phyloP scores from a whole-genome alignment of 306 rosid species.

The Mimosa pudica region DNA sequence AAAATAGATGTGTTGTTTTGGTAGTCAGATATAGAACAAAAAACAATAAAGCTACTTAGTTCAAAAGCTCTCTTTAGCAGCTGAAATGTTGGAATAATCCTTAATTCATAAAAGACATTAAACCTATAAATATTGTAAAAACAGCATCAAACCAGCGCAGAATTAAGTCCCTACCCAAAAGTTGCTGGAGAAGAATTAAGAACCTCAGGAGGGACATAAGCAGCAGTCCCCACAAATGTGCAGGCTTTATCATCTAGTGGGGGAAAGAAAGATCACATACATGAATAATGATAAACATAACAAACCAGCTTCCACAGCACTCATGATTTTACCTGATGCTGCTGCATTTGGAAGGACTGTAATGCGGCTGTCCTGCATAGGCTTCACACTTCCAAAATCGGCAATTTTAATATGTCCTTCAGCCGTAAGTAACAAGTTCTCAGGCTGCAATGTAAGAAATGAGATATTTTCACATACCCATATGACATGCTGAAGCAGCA shows the following conservation, averaged over 20 bases:
- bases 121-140: constrained; percentile 15
- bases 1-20: constrained; percentile 22
- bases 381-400: constrained; percentile 99
- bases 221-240: constrained; percentile 99
- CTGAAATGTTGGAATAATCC: constrained; percentile 18
- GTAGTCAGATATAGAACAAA: constrained; percentile 26
- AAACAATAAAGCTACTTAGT: constrained; percentile 21
- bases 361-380: constrained; percentile 90
- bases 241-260: constrained; percentile 91
- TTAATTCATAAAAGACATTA: constrained; percentile 15
- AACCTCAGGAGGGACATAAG: constrained; percentile 99
- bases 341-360: constrained; percentile 99
- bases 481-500: constrained; percentile 32
- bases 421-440: constrained; percentile 85
- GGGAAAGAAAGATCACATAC: constrained; percentile 23
- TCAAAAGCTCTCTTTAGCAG: constrained; percentile 10
- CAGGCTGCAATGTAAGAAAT: constrained; percentile 74
- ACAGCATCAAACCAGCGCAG: constrained; percentile 22
- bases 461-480: constrained; percentile 34
- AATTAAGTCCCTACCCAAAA: constrained; percentile 65
- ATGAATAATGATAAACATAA: constrained; percentile 21
- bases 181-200: constrained; percentile 99
- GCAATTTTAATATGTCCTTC: constrained; percentile 97
- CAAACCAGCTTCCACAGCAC: constrained; percentile 23
- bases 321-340: constrained; percentile 68